phyloP scores from a whole-genome alignment of 768 basidiomycete genomes.

The Postia placenta region DNA sequence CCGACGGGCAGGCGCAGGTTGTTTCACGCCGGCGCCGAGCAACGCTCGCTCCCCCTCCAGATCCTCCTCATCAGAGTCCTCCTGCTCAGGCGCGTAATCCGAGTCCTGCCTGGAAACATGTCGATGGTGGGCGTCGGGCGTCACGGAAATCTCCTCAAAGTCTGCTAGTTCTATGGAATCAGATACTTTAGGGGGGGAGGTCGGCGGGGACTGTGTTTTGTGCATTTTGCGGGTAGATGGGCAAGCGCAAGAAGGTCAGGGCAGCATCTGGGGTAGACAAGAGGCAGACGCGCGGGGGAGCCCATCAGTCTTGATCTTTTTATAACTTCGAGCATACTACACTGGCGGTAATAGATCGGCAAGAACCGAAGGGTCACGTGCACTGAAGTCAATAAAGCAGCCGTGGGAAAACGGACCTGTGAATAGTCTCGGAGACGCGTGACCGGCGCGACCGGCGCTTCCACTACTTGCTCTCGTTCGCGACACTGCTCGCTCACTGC shows the following conservation, averaged over 20 bases:
- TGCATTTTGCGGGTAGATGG: background rate
- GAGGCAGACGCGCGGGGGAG: background rate
- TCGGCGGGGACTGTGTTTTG: background rate
- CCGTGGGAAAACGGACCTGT: background rate
- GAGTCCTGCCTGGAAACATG: conserved; percentile 7
- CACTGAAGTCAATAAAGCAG: background rate
- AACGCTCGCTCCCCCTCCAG: conserved; percentile 38
- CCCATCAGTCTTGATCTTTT: too few relatives aligned
- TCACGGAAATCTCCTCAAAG: conserved; percentile 23
- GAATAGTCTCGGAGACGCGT: conserved; percentile 13
- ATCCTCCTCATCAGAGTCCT: conserved; percentile 20
- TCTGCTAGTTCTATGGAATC: conserved; percentile 30
- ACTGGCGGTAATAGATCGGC: too few relatives aligned
- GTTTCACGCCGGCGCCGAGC: conserved; percentile 29
- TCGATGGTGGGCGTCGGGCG: conserved; percentile 14
- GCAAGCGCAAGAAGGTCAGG: background rate
- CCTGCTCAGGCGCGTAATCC: conserved; percentile 8
- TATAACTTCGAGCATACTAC: too few relatives aligned
- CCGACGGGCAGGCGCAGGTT: conserved; percentile 14
- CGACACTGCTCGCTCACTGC: conserved; percentile 12
- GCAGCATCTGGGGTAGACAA: background rate
- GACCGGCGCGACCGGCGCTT: conserved; percentile 10
- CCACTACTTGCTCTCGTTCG: conserved; percentile 17
- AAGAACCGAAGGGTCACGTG: background rate
- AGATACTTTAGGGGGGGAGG: conserved; percentile 3